Evolutionary conservation across 179 eudicot genomes (phyloP).

Genomic region (Spinacia oleracea): DNA sequence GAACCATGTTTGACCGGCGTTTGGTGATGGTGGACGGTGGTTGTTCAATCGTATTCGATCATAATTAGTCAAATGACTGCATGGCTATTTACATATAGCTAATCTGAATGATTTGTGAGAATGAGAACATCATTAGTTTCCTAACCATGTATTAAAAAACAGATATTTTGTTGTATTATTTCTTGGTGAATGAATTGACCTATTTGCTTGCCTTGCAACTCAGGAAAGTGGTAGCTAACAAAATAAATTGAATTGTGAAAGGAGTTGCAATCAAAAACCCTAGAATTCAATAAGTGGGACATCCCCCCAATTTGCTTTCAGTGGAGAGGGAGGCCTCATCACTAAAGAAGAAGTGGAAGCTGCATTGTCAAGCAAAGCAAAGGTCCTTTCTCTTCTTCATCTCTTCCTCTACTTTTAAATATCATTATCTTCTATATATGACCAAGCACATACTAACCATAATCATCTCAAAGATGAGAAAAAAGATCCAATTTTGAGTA

Average conservation of each 20-base stretch:
- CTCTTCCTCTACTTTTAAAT: conserved; percentile 18
- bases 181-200: not conserved
- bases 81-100: conserved; percentile 15
- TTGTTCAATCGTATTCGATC: not conserved
- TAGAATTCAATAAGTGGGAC: conserved; percentile 35
- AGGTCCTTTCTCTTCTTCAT: not conserved
- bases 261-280: conserved; percentile 19
- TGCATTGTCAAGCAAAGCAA: conserved; percentile 57
- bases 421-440: not conserved
- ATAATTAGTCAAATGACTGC: conserved; percentile 1
- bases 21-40: conserved; percentile 13
- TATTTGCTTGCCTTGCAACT: conserved; percentile 25
- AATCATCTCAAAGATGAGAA: no score
- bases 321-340: conserved; percentile 45
- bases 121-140: not conserved
- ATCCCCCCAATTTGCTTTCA: conserved; percentile 30
- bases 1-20: not conserved
- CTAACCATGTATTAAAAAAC: not conserved
- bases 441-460: not conserved
- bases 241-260: not conserved
- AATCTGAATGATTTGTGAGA: conserved; percentile 6
- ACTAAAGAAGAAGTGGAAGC: conserved; percentile 50
- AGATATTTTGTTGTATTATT: not conserved
- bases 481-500: not conserved
- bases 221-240: conserved; percentile 1